These are phyloP conservation scores for Diversispora epigaea DNA, from an alignment of 192 early-diverging fungal genomes.

Conservation along the genomic window DNA sequence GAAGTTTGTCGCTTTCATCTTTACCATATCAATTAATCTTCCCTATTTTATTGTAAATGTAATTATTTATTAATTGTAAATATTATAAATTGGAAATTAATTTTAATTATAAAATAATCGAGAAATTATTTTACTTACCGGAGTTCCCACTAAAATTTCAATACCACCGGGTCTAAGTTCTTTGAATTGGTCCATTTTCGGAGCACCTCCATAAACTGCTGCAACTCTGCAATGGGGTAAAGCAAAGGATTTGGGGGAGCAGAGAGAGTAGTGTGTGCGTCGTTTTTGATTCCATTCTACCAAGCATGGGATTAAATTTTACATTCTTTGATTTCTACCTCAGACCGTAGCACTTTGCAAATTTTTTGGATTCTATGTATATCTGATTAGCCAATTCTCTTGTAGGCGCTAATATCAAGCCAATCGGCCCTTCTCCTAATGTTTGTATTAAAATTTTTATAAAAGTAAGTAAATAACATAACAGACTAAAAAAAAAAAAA, in stretches of 20 bases:
- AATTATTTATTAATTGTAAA: too few species aligned
- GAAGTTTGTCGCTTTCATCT: slow-evolving; percentile 85
- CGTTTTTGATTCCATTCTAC: slow-evolving; percentile 26
- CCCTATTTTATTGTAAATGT: slow-evolving; percentile 40
- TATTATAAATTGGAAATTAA: neutral
- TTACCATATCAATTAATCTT: slow-evolving; percentile 83
- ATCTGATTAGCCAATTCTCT: slow-evolving; percentile 80
- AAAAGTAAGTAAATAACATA: neutral
- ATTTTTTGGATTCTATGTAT: slow-evolving; percentile 74
- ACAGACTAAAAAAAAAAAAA: neutral
- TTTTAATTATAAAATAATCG: neutral
- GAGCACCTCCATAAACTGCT: slow-evolving; percentile 77
- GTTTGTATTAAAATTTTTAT: neutral
- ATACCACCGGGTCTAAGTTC: slow-evolving; percentile 65
- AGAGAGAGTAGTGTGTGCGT: slow-evolving; percentile 34
- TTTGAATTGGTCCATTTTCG: slow-evolving; percentile 83
- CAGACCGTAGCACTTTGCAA: slow-evolving; percentile 72
- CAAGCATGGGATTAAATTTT: slow-evolving; percentile 12
- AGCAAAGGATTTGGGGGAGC: slow-evolving; percentile 8
- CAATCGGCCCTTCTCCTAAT: slow-evolving; percentile 79
- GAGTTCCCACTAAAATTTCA: slow-evolving; percentile 82
- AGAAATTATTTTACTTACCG: slow-evolving; percentile 33
- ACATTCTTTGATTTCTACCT: slow-evolving; percentile 40
- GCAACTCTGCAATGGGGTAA: slow-evolving; percentile 47
- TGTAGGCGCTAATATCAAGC: slow-evolving; percentile 75